Base-by-base conservation (phyloP, 164 flowering plant species). In the Umbilicus rupestris region DNA sequence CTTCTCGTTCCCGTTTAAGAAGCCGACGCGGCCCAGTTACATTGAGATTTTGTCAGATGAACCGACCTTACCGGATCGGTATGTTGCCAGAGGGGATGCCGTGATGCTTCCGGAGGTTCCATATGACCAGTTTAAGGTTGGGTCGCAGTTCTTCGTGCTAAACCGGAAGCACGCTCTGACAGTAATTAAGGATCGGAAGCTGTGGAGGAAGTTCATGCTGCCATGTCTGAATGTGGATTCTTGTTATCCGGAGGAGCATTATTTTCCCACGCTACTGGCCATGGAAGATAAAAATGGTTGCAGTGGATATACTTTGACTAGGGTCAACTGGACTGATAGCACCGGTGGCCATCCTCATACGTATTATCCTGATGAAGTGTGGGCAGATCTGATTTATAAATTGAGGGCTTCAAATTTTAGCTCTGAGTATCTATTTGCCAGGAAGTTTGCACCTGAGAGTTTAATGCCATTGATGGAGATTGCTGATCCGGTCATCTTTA, bases 231-330 rank as follows among this genome's bases (percentile, higher is more conserved):
- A 79, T 9, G 68, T 65, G 0, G 78, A 87, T 10, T 81, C 85
- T 17, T 92, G 98, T 75, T 92, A 85, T 76, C 98, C 98, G 0
- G 98, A 92, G 69, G 98, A 92, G 71, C 98, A 92, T 70, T 92
- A 92, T 67, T 90, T 92, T 59, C 96, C 98, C 0, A 92, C 98
- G 0, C 63, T 92, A 39, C 69, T 92, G 47, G 84, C 88, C 9
- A 90, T 88, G 93, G 65, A 66, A 80, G 96, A 92, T 71, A 90
- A 84, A 0, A 67, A 74, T 2, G 92, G 96, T 2, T 84, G 88
- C 63, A 79, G 79, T 22, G 81, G 72, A 0, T 90, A 74, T 66
- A 85, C 93, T 0, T 75, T 92, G 5, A 92, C 96, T 0, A 67
- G 81, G 55, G 98, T 92, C 29, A 92, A 92, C 68, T 92, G 98